Conservation (phyloP, 805 yeast species). For the Limtongia smithiae region DNA sequence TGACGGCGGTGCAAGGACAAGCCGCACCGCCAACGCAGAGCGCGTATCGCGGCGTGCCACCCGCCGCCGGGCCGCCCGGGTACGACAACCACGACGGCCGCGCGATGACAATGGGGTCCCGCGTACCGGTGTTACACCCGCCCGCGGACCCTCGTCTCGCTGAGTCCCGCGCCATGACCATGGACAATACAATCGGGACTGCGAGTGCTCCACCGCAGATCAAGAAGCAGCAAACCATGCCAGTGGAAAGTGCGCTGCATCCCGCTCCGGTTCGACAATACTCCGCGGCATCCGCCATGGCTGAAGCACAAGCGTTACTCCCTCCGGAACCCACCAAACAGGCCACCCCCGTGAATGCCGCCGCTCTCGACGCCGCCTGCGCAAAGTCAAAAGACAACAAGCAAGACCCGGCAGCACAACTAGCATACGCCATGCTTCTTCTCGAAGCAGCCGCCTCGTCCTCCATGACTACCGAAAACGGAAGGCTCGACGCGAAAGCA, state of each 20-base stretch:
- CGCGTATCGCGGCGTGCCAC: no score
- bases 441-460: conserved; percentile 45
- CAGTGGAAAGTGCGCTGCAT: background rate
- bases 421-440: conserved; percentile 59
- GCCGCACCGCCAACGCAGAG: background rate
- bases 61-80: conserved; percentile 7
- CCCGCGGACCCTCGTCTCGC: no score
- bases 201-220: background rate
- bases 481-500: conserved; percentile 44
- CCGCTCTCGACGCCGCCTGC: conserved; percentile 12
- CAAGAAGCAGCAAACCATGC: background rate
- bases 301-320: conserved; percentile 16
- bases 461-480: conserved; percentile 42
- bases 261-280: conserved; percentile 23
- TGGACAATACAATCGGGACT: no score
- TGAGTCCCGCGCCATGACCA: no score
- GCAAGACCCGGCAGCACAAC: conserved; percentile 49
- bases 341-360: conserved; percentile 2
- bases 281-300: conserved; percentile 23
- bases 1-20: background rate
- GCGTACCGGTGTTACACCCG: no score
- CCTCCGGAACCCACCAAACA: conserved; percentile 14
- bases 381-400: conserved; percentile 31
- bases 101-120: no score
- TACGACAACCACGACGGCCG: background rate